Evolutionary conservation across 257 asterid species (phyloP), one percentile per base, ranked within the genome.

Genomic region (Fraxinus cuspidata): DNA sequence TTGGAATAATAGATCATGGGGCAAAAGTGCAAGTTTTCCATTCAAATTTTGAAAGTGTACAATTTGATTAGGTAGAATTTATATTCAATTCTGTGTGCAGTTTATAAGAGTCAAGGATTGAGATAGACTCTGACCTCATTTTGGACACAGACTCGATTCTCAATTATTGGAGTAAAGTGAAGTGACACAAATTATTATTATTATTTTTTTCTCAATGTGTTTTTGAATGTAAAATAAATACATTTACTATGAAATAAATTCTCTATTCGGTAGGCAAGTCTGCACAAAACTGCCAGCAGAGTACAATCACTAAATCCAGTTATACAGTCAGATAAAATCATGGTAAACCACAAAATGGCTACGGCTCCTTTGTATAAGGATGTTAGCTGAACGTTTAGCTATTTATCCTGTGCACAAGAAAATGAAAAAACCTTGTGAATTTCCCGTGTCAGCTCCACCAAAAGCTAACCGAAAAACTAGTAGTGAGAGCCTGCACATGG

Each of bases 401-500:
- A 71, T 53, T 56, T 69, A 75, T 38, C 38, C 34, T 5, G 77
- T 72, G 38, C 34, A 40, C 76, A 53, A 75, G n/a, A 70, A 70
- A 66, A 25, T 7, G 63, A 51, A 51, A 15, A 68, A 16, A 16
- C 49, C 44, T 0, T 71, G 68, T 67, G 85, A 74, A 78, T 75
- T 84, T 7, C 74, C 86, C 4, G 49, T 53, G 11, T 79, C 82
- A 70, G 49, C 90, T 88, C 98, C 99, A 93, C 99, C 99, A 96
- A 86, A 96, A 96, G 90, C 98, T 96, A 77, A 96, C 98, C 0
- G 98, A 96, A 83, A 96, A 93, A 85, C 99, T 96, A 27, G 92
- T 78, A 10, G 96, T 92, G 60, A 96, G 97, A 65, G 98, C 92
- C 32, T 96, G 88, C 68, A 96, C 96, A 29, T 96, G 93, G 83